These are phyloP conservation scores for Naganishia antarctica DNA, from an alignment of 768 basidiomycete species.

Conservation along the genomic window DNA sequence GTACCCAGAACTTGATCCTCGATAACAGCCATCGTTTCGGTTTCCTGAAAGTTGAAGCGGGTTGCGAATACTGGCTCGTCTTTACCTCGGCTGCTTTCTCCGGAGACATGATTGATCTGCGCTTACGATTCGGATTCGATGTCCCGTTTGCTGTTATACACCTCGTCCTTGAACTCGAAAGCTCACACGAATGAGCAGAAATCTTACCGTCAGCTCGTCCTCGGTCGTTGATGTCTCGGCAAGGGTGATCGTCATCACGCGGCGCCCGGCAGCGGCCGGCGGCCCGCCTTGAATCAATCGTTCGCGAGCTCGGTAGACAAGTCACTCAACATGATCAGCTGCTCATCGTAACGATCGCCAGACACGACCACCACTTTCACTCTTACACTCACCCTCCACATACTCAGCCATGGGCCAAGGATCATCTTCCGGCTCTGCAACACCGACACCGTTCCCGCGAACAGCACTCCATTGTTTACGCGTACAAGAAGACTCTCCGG, in stretches of 20 bases:
- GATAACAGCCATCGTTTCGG: neutral
- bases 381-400: neutral
- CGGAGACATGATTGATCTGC: no score
- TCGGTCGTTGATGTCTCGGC: slow-evolving; percentile 13
- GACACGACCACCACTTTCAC: no score
- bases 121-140: no score
- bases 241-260: slow-evolving; percentile 2
- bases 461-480: slow-evolving; percentile 70
- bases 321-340: slow-evolving; percentile 20
- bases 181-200: no score
- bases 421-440: slow-evolving; percentile 36
- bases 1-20: neutral
- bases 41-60: neutral
- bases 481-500: slow-evolving; percentile 82
- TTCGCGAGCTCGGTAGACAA: neutral
- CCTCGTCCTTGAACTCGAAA: no score
- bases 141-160: no score
- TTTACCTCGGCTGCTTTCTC: no score
- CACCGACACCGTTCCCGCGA: slow-evolving; percentile 36
- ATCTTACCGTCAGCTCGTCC: no score
- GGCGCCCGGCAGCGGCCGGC: no score
- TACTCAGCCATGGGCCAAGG: slow-evolving; percentile 42
- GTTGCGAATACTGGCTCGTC: no score
- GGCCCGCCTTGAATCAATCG: no score
- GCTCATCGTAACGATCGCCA: no score